Evolutionary conservation across 306 rosid genomes (phyloP), one percentile per base, ranked within the genome.

Genomic region (Boehmeria nivea): DNA sequence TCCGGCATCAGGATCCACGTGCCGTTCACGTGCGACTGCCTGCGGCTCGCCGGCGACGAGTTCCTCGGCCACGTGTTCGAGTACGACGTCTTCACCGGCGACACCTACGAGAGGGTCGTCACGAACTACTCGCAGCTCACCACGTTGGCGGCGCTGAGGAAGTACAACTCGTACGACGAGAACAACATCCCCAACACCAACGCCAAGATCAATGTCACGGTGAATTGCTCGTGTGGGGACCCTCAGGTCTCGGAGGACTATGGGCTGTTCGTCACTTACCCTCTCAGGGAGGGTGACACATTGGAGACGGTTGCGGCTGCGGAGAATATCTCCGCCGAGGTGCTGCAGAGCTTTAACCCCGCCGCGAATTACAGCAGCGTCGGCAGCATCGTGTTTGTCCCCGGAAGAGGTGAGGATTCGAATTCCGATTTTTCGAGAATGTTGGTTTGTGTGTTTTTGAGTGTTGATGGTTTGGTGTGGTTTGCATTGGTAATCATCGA

Each of bases 241-340:
- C 69, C 75, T 9, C 3, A 16, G 26, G 36, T 89, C 65, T 78
- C 88, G 3, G 46, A 72, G 68, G 67, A 62, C 0, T 89, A 76
- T 65, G 95, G 95, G 8, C 13, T 83, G 80, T 89, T 89, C 39
- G 13, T 81, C 3, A 85, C 94, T 6, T 89, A 81, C 66, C 95
- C 97, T 0, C 75, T 89, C 3, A 51, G 61, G 46, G 2, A 34
- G 0, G 50, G 6, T 8, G 82, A 89, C 28, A 75, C 0, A 33
- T 59, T 78, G 76, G 20, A 26, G 23, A 27, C 37, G 8, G 51
- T 83, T 47, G 59, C 78, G 0, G 26, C 8, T 0, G 4, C 16
- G 0, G 42, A 60, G 19, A 46, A 40, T 1, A 31, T 88, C 58
- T 63, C 63, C 26, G 12, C 37, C 0, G 51, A 27, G 4, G 49